A percentile compares a stretch with the other conserved stretches of the same genome.
These are phyloP conservation scores for Chrysochromulina tobinii DNA, from an alignment of 78 protist genomes.

Conservation along the genomic window DNA sequence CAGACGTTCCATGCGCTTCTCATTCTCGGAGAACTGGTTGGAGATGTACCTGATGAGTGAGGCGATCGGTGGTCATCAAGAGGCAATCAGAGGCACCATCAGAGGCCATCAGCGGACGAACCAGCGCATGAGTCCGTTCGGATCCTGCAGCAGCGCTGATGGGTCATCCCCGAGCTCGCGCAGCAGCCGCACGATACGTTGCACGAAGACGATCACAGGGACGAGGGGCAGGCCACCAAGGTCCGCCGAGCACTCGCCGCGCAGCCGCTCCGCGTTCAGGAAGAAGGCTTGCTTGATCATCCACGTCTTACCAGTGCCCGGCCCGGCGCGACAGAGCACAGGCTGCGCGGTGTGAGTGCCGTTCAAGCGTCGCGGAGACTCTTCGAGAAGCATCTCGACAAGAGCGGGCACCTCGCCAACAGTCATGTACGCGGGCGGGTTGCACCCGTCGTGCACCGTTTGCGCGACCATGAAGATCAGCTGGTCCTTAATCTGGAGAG, in stretches of 20 bases:
- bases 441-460: too few relatives aligned
- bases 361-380: background rate
- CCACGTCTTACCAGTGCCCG: conserved; percentile 1
- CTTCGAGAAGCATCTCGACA: background rate
- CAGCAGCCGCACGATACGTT: background rate
- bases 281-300: background rate
- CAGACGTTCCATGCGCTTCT: background rate
- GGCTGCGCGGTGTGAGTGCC: background rate
- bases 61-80: too few relatives aligned
- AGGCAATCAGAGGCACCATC: too few relatives aligned
- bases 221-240: too few relatives aligned
- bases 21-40: background rate
- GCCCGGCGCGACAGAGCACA: background rate
- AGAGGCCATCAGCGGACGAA: too few relatives aligned
- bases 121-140: background rate
- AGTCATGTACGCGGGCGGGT: too few relatives aligned
- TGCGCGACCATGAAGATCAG: too few relatives aligned
- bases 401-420: background rate
- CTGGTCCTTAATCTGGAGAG: too few relatives aligned
- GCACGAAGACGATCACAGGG: background rate
- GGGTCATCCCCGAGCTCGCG: background rate
- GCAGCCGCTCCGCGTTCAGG: too few relatives aligned
- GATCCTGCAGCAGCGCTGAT: background rate
- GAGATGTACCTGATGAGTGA: background rate
- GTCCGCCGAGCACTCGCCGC: too few relatives aligned